A percentile compares a stretch with the other conserved stretches of the same genome.
phyloP scores from a whole-genome alignment of 441 rosid genomes.

The Eutrema salsugineum region DNA sequence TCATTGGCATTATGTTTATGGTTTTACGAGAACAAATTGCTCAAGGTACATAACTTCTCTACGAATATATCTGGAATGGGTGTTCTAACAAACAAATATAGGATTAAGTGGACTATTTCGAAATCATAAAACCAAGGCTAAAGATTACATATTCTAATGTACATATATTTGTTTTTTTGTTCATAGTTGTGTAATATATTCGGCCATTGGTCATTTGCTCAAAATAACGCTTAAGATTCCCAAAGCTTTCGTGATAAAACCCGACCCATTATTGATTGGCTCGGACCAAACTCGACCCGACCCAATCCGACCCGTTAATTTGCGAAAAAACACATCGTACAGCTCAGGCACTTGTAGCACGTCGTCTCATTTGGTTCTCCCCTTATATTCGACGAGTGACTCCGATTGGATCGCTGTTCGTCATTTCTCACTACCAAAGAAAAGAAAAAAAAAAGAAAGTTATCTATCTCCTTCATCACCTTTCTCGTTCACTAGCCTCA shows the following conservation, averaged over 20 bases:
- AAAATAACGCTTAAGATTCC: neutral
- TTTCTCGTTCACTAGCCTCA: conserved; percentile 41
- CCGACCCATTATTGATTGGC: conserved; percentile 1
- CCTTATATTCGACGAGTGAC: conserved; percentile 30
- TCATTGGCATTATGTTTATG: too few species aligned
- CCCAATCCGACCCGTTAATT: conserved; percentile 6
- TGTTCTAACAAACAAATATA: too few species aligned
- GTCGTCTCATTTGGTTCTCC: conserved; percentile 20
- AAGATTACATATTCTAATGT: too few species aligned
- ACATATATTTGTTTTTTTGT: too few species aligned
- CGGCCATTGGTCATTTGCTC: too few species aligned
- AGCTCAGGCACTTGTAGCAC: conserved; percentile 34
- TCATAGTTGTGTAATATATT: too few species aligned
- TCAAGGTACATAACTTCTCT: too few species aligned
- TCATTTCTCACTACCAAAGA: neutral
- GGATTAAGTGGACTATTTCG: too few species aligned
- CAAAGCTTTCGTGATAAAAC: neutral
- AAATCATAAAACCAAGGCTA: too few species aligned
- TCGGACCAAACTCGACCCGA: conserved; percentile 20
- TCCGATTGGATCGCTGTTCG: conserved; percentile 35
- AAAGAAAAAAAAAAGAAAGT: neutral
- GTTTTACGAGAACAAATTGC: too few species aligned
- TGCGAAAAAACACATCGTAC: conserved; percentile 14
- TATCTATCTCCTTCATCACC: conserved; percentile 13
- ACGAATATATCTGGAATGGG: too few species aligned